Evolutionary conservation across 1,284 basidiomycete genomes (phyloP), one percentile per base, ranked within the genome.

Genomic region (Melampsora americana): DNA sequence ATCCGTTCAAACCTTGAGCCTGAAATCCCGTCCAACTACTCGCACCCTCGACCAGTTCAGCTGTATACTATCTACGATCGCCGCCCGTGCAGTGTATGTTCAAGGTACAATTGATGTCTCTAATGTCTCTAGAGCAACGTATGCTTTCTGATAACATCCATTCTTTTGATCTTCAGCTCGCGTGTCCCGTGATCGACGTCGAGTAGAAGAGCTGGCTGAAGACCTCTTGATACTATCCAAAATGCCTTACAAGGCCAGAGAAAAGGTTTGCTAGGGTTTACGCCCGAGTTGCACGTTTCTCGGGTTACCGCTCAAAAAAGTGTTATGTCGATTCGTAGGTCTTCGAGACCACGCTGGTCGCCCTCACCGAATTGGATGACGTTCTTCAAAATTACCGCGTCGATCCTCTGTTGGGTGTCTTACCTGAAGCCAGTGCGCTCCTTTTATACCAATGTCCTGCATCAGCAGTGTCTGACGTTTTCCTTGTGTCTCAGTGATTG

Each of bases 361-460:
- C 72, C 2, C 65, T 74, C 48, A 39, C 66, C 66, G 64, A 59
- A 23, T 50, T 74, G n/a, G 72, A 74, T 48, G 65, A 74, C 39
- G 72, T 74, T 7, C 64, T 74, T 60, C 72, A 67, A 67, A 74
- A 67, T 59, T 74, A 66, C 53, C 50, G 65, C 16, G 72, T 74
- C 18, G 72, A 74, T 48, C 72, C 72, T 26, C 65, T 74, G n/a
- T 42, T 74, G n/a, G 72, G 50, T n/a, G 72, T 74, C n/a, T 46
- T 74, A 65, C 65, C 72, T 11, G 72, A 74, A 74, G 72, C 72
- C 14, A 74, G 72, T 74, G 66, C 64, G 72, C 56, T n/a, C 20
- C 9, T 39, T 39, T 28, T n/a, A n/a, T 59, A 32, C 56, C 39
- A 48, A 12, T 56, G 20, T 44, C 44, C 44, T 64, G 44, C n/a